These are phyloP conservation scores for Candida mesenterica DNA, from an alignment of 1,139 yeast genomes.

Conservation along the genomic window DNA sequence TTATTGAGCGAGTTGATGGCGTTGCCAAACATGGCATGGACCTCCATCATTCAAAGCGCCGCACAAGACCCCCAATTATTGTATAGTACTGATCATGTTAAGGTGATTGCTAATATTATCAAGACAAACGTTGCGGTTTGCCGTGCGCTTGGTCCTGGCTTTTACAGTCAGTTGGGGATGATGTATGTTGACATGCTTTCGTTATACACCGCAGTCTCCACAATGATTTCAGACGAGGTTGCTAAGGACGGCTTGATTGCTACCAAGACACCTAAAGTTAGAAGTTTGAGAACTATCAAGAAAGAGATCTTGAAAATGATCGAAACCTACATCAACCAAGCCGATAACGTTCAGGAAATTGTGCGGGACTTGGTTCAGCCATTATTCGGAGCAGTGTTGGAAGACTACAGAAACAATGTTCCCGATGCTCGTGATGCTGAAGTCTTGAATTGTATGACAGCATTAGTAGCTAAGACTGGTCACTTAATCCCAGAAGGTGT, in stretches of 20 bases:
- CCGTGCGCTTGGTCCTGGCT: conserved; percentile 87
- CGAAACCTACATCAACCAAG: conserved; percentile 85
- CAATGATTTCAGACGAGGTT: conserved; percentile 81
- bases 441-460: conserved; percentile 91
- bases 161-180: conserved; percentile 81
- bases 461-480: conserved; percentile 85
- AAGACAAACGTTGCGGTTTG: conserved; percentile 96
- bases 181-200: conserved; percentile 90
- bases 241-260: conserved; percentile 82
- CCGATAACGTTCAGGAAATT: conserved; percentile 82
- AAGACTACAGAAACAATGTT: conserved; percentile 83
- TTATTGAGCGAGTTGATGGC: conserved; percentile 80
- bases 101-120: conserved; percentile 87
- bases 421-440: conserved; percentile 99
- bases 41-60: conserved; percentile 83
- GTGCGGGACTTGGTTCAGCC: conserved; percentile 84
- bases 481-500: conserved; percentile 88
- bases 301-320: conserved; percentile 88
- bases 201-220: conserved; percentile 83
- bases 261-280: conserved; percentile 90
- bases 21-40: conserved; percentile 94
- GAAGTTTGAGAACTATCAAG: conserved; percentile 94
- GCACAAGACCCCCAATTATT: conserved; percentile 82
- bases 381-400: conserved; percentile 78
- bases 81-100: conserved; percentile 82